A percentile compares a stretch with the other conserved stretches of the same genome.
Conservation (phyloP, 257 asterid genomes). For the Solanum bulbocastanum region DNA sequence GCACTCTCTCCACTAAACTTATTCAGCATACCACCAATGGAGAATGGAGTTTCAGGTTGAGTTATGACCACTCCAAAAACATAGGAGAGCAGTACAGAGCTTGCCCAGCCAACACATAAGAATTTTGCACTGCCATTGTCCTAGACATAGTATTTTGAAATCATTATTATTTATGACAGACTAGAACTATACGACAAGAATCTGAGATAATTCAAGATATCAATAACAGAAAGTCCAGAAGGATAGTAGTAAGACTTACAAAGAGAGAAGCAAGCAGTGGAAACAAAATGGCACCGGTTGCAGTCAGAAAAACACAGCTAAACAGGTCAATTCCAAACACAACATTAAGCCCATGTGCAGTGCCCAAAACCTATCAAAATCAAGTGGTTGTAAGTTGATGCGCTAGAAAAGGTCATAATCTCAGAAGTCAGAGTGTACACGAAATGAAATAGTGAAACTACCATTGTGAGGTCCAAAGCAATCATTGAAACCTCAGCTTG, state of each 20-base stretch:
- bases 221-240: neutral
- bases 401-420: neutral
- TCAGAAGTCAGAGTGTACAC: neutral
- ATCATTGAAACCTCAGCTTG: slow-evolving; percentile 80
- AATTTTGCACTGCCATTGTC: slow-evolving; percentile 54
- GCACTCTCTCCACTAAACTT: slow-evolving; percentile 80
- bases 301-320: slow-evolving; percentile 66
- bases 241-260: slow-evolving; percentile 35
- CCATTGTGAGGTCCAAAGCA: slow-evolving; percentile 85
- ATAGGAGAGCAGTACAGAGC: slow-evolving; percentile 44
- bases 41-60: slow-evolving; percentile 53
- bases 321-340: slow-evolving; percentile 74
- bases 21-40: slow-evolving; percentile 44
- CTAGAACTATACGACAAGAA: neutral
- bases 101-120: slow-evolving; percentile 42
- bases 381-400: neutral
- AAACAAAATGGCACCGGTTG: slow-evolving; percentile 57
- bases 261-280: slow-evolving; percentile 54
- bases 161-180: neutral
- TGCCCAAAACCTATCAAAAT: slow-evolving; percentile 73
- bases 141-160: slow-evolving; percentile 28
- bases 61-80: slow-evolving; percentile 54
- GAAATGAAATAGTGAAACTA: slow-evolving; percentile 16
- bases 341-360: slow-evolving; percentile 87
- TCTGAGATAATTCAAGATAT: neutral